Conservation (phyloP, 441 rosid species). For the Populus hybrid region DNA sequence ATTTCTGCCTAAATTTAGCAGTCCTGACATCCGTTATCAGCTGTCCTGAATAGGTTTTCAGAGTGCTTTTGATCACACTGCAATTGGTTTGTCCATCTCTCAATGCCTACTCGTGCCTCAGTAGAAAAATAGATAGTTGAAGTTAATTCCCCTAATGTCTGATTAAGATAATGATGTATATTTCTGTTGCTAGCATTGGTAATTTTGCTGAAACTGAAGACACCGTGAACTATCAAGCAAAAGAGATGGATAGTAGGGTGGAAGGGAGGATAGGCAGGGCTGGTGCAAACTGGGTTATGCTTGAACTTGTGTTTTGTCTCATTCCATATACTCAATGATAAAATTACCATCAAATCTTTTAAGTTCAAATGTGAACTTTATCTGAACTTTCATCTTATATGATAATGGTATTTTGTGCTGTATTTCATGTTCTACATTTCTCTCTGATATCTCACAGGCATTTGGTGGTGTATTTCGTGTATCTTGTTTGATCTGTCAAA, state of each 20-base stretch:
- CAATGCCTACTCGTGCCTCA: not conserved
- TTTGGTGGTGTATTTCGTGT: not conserved
- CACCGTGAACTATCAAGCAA: not conserved
- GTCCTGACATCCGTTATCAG: not conserved
- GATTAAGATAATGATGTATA: not conserved
- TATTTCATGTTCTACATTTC: not conserved
- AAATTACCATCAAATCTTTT: not conserved
- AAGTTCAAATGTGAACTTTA: not conserved
- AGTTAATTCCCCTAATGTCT: not conserved
- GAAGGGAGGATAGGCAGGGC: not conserved
- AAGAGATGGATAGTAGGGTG: not conserved
- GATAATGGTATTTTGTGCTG: not conserved
- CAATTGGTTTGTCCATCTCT: not conserved
- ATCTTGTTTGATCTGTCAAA: not conserved
- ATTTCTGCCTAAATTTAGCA: not conserved
- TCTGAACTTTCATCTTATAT: slow-evolving; percentile 2
- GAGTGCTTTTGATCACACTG: not conserved
- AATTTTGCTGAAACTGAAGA: not conserved
- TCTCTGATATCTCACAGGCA: not conserved
- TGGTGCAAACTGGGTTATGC: not conserved
- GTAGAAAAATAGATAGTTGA: not conserved
- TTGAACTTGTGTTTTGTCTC: not conserved
- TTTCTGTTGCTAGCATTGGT: not conserved
- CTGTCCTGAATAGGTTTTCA: not conserved
- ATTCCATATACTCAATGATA: not conserved